Conservation (phyloP, 352 stramenopile species). For the Aphanomyces stellatus region DNA sequence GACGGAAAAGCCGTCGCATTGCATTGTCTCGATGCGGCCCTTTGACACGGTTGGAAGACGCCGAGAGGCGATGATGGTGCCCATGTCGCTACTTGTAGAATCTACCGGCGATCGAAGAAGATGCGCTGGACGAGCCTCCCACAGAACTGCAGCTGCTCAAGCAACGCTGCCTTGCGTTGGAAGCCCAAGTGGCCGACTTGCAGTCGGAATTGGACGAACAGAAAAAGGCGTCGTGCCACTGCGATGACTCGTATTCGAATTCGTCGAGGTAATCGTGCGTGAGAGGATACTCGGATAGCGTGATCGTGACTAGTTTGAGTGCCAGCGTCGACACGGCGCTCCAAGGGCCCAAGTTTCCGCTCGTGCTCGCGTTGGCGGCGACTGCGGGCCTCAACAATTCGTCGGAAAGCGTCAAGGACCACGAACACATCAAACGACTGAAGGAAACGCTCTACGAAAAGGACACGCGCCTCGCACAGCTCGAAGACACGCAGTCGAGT, state of each 20-base stretch:
- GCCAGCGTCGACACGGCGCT: neutral
- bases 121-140: slow-evolving; percentile 9
- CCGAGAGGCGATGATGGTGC: neutral
- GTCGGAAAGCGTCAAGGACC: slow-evolving; percentile 31
- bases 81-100: slow-evolving; percentile 24
- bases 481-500: slow-evolving; percentile 36
- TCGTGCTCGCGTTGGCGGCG: slow-evolving; percentile 66
- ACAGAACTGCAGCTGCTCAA: slow-evolving; percentile 47
- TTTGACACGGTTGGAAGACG: slow-evolving; percentile 47
- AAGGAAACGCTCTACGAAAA: slow-evolving; percentile 26
- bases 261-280: slow-evolving; percentile 15
- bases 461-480: slow-evolving; percentile 47
- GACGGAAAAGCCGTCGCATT: slow-evolving; percentile 81
- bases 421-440: neutral
- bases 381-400: slow-evolving; percentile 49
- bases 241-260: slow-evolving; percentile 25
- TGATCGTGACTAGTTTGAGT: neutral
- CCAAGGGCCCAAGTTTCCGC: slow-evolving; percentile 41
- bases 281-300: neutral
- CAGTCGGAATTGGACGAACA: slow-evolving; percentile 46
- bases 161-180: slow-evolving; percentile 62
- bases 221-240: slow-evolving; percentile 60
- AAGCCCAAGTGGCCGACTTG: slow-evolving; percentile 49
- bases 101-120: slow-evolving; percentile 54
- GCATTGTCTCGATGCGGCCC: slow-evolving; percentile 78